Percentiles rank a stretch among this genome's conserved stretches.
Evolutionary conservation across 2,329 filamentous ascomycete genomes (phyloP).

Genomic region (Aspergillus melleus): DNA sequence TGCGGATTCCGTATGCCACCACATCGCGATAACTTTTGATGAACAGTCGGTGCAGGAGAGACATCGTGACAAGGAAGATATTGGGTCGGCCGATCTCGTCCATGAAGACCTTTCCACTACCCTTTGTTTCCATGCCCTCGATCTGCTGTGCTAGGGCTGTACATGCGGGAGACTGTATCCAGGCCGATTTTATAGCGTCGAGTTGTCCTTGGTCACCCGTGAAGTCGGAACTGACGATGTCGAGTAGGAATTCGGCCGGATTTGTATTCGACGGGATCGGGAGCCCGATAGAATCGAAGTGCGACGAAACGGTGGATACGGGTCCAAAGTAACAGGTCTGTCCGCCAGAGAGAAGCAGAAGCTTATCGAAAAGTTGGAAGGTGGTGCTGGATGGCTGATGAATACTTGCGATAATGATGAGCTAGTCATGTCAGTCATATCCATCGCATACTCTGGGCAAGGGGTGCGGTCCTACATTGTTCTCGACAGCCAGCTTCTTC

Average conservation of each 20-base stretch:
- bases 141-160: slow-evolving; percentile 28
- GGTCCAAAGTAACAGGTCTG: slow-evolving; percentile 72
- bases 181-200: slow-evolving; percentile 55
- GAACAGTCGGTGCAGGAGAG: slow-evolving; percentile 74
- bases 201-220: slow-evolving; percentile 54
- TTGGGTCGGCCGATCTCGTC: slow-evolving; percentile 42
- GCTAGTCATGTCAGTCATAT: slow-evolving; percentile 38
- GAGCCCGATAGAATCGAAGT: slow-evolving; percentile 64
- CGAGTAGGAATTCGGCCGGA: slow-evolving; percentile 76
- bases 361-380: slow-evolving; percentile 77
- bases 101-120: slow-evolving; percentile 12
- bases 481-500: slow-evolving; percentile 62
- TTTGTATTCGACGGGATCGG: slow-evolving; percentile 70
- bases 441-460: background rate
- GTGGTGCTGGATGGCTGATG: slow-evolving; percentile 82
- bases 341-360: slow-evolving; percentile 71
- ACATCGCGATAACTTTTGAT: slow-evolving; percentile 84
- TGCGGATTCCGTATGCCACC: slow-evolving; percentile 77
- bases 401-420: slow-evolving; percentile 79
- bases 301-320: slow-evolving; percentile 56
- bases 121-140: slow-evolving; percentile 29
- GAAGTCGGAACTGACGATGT: slow-evolving; percentile 78
- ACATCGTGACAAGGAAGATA: slow-evolving; percentile 54
- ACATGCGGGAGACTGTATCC: slow-evolving; percentile 52
- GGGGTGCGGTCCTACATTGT: slow-evolving; percentile 54